Conservation (phyloP, 352 stramenopile species). For the Pythium aquatile region DNA sequence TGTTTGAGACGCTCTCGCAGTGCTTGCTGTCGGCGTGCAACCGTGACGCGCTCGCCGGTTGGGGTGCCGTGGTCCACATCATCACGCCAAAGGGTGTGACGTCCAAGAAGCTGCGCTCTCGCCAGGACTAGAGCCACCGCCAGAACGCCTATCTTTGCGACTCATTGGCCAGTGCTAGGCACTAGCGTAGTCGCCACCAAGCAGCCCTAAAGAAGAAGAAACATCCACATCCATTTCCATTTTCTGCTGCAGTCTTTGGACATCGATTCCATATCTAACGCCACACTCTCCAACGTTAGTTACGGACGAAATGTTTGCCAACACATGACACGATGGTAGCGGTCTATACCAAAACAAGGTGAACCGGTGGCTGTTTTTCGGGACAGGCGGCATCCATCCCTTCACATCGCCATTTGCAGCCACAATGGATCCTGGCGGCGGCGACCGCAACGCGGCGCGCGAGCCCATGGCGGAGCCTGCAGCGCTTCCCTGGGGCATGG, state of each 20-base stretch:
- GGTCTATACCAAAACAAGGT: constrained; percentile 2
- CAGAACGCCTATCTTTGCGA: constrained; percentile 4
- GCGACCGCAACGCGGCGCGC: constrained; percentile 4
- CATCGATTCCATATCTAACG: constrained; percentile 6
- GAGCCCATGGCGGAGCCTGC: constrained; percentile 21
- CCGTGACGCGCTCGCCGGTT: constrained; percentile 97
- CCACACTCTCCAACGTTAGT: background rate
- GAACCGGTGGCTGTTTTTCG: background rate
- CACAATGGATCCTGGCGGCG: constrained; percentile 6
- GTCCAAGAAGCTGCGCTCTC: constrained; percentile 80
- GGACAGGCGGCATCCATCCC: background rate
- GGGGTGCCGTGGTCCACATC: constrained; percentile 98
- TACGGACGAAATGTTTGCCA: background rate
- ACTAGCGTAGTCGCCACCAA: background rate
- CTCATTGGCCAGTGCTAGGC: background rate
- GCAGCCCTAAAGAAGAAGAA: constrained; percentile 3
- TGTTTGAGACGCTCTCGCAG: constrained; percentile 99
- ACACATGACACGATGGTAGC: background rate
- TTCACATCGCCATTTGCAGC: background rate
- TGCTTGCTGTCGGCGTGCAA: constrained; percentile 97
- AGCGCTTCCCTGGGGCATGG: constrained; percentile 61
- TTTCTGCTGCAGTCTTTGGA: background rate
- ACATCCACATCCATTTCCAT: constrained; percentile 4
- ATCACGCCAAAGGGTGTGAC: constrained; percentile 89
- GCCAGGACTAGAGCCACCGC: constrained; percentile 59